Evolutionary conservation across 2,329 filamentous ascomycete species (phyloP).

Genomic region (Scleromitrula shiraiana): DNA sequence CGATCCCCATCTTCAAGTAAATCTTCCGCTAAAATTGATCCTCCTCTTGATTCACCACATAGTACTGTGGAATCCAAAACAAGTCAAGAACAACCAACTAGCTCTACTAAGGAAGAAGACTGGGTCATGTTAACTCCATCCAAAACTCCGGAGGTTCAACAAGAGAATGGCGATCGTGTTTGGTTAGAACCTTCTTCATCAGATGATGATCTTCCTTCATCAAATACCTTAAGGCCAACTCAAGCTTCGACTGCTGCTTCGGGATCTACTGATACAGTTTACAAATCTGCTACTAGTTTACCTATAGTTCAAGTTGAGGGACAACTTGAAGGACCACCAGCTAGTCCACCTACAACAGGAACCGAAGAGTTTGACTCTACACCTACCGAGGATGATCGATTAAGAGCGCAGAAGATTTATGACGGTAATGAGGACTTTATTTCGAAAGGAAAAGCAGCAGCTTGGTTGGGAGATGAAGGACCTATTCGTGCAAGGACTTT

Average conservation of each 20-base stretch:
- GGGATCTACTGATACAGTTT: constrained; percentile 36
- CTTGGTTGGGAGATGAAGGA: constrained; percentile 70
- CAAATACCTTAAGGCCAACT: constrained; percentile 27
- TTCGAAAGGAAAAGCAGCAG: constrained; percentile 68
- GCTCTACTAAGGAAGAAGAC: constrained; percentile 21
- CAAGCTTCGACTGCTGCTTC: constrained; percentile 32
- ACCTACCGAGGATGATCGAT: constrained; percentile 50
- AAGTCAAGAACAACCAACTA: constrained; percentile 10
- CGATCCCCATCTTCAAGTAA: constrained; percentile 15
- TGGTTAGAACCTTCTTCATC: constrained; percentile 29
- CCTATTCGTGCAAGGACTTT: constrained; percentile 49
- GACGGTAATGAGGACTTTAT: constrained; percentile 79
- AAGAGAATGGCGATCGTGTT: constrained; percentile 22
- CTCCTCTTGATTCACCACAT: constrained; percentile 15
- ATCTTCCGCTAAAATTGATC: neutral
- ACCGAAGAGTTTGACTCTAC: constrained; percentile 17
- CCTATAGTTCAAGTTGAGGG: constrained; percentile 44
- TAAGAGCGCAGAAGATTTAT: constrained; percentile 75
- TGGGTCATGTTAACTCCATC: constrained; percentile 27
- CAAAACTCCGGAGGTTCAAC: constrained; percentile 10
- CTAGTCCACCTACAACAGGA: constrained; percentile 19
- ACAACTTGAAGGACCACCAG: constrained; percentile 27
- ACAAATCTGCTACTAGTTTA: constrained; percentile 40
- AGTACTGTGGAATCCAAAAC: constrained; percentile 15
- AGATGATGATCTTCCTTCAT: constrained; percentile 22